Conservation (phyloP, 2,329 filamentous ascomycete species). For the Claviceps pazoutovae region DNA sequence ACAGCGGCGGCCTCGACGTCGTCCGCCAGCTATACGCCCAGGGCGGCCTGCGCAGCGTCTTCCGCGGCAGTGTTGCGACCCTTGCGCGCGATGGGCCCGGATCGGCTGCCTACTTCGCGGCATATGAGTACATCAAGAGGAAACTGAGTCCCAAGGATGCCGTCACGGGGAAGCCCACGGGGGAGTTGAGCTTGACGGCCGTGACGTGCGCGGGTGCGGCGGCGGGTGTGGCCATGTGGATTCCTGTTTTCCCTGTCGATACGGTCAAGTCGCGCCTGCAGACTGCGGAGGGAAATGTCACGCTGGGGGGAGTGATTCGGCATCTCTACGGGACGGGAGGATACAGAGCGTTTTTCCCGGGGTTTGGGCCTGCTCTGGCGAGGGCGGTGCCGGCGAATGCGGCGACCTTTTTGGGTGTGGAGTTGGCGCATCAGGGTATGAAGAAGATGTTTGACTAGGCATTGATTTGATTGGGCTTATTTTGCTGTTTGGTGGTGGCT, state of each 20-base stretch:
- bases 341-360: conserved; percentile 88
- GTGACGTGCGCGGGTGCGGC: conserved; percentile 78
- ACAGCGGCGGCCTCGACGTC: conserved; percentile 76
- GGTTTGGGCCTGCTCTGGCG: conserved; percentile 82
- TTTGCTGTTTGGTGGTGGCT: conserved; percentile 8
- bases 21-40: conserved; percentile 86
- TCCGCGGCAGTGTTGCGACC: conserved; percentile 81
- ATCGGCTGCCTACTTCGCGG: conserved; percentile 88
- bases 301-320: conserved; percentile 63
- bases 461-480: too few species aligned
- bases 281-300: conserved; percentile 74
- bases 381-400: conserved; percentile 93
- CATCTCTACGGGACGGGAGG: conserved; percentile 77
- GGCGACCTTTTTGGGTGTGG: conserved; percentile 80
- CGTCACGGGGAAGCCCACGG: conserved; percentile 54
- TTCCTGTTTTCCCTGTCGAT: conserved; percentile 93
- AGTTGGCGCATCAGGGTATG: conserved; percentile 74
- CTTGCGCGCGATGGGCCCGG: conserved; percentile 88
- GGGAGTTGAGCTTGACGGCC: conserved; percentile 67
- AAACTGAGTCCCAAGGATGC: conserved; percentile 71
- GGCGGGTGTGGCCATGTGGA: conserved; percentile 97
- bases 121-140: conserved; percentile 93
- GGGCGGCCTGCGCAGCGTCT: conserved; percentile 81
- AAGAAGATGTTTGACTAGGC: conserved; percentile 48
- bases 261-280: conserved; percentile 92